A percentile compares a stretch with the other conserved stretches of the same genome.
Evolutionary conservation across 768 basidiomycete species (phyloP).

Genomic region (Amylocystis lapponica): DNA sequence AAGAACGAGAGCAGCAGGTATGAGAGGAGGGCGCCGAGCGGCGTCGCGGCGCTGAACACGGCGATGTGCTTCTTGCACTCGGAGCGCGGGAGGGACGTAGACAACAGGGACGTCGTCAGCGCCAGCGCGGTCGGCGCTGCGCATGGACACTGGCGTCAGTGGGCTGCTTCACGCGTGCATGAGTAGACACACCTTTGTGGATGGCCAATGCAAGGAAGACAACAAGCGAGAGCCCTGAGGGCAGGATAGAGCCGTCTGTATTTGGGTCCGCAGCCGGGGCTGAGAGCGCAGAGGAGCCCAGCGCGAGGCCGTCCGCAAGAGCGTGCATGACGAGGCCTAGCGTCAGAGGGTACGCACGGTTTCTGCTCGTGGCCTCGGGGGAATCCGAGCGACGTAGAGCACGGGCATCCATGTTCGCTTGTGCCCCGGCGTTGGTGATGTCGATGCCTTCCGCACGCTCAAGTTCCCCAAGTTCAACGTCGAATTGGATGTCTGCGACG

Average conservation of each 20-base stretch:
- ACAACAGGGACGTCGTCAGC: conserved; percentile 78
- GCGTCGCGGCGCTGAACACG: conserved; percentile 81
- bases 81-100: conserved; percentile 58
- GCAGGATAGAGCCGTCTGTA: conserved; percentile 1
- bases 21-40: conserved; percentile 72
- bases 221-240: conserved; percentile 57
- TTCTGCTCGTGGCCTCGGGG: conserved; percentile 21
- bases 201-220: conserved; percentile 89
- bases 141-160: neutral
- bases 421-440: conserved; percentile 8
- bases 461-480: conserved; percentile 57
- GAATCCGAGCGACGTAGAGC: conserved; percentile 2
- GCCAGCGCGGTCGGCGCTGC: conserved; percentile 89
- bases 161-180: neutral
- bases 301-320: conserved; percentile 86
- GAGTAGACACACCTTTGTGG: conserved; percentile 67
- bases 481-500: conserved; percentile 42
- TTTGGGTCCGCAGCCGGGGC: conserved; percentile 15
- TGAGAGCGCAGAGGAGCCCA: conserved; percentile 70
- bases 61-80: conserved; percentile 72
- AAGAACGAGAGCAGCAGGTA: conserved; percentile 60
- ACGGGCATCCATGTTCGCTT: conserved; percentile 6
- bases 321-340: conserved; percentile 85
- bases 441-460: conserved; percentile 36
- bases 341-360: conserved; percentile 64